Percentiles rank a stretch among this genome's conserved stretches.
Conservation (phyloP, 371 early-diverging fungal species). For the Gilbertella persicaria region DNA sequence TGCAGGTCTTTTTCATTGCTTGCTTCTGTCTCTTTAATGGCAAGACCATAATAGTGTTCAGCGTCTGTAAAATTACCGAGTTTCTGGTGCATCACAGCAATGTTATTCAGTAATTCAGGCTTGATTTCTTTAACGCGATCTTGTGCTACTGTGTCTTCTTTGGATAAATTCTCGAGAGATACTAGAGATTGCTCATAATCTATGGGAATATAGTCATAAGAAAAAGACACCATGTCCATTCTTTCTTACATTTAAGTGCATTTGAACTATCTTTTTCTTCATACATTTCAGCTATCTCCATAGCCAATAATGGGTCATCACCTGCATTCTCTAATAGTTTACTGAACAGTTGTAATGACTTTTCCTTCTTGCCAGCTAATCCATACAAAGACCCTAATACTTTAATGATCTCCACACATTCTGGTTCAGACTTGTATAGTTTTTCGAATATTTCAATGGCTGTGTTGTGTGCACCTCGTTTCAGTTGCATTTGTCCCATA, state of each 20-base stretch:
- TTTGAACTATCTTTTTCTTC: constrained; percentile 57
- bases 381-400: constrained; percentile 69
- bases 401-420: constrained; percentile 66
- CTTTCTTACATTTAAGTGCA: constrained; percentile 54
- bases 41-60: constrained; percentile 38
- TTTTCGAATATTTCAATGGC: constrained; percentile 79
- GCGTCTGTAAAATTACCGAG: constrained; percentile 42
- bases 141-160: constrained; percentile 22
- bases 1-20: constrained; percentile 26
- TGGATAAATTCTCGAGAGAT: constrained; percentile 19
- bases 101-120: constrained; percentile 80
- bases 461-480: constrained; percentile 47
- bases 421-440: constrained; percentile 63
- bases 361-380: constrained; percentile 61
- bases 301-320: constrained; percentile 57
- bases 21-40: constrained; percentile 38
- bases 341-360: constrained; percentile 65
- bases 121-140: constrained; percentile 41
- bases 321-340: constrained; percentile 54
- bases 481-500: constrained; percentile 72
- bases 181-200: constrained; percentile 40
- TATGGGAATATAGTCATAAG: constrained; percentile 11
- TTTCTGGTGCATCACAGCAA: constrained; percentile 73
- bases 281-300: constrained; percentile 64
- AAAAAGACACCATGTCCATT: background rate